Evolutionary conservation across 2,329 filamentous ascomycete genomes (phyloP).

Genomic region (Sordariomycetes sp.): DNA sequence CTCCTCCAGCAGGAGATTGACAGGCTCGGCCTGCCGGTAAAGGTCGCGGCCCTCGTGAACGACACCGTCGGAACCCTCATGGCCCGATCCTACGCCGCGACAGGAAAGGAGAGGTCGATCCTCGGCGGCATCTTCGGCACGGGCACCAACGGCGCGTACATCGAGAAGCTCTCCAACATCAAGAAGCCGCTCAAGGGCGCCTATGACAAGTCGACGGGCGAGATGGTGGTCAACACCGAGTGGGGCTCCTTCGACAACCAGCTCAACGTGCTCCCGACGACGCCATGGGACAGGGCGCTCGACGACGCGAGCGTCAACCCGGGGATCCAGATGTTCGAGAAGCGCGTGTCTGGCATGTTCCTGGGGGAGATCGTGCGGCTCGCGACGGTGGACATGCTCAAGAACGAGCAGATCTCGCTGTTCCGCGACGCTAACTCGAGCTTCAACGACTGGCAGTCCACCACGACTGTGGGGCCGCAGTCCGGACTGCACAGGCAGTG

Average conservation of each 20-base stretch:
- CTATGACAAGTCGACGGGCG: slow-evolving; percentile 70
- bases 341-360: slow-evolving; percentile 97
- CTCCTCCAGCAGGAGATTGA: slow-evolving; percentile 87
- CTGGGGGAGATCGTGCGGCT: slow-evolving; percentile 85
- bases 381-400: slow-evolving; percentile 61
- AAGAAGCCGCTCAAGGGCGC: slow-evolving; percentile 63
- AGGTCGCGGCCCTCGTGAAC: slow-evolving; percentile 92
- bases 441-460: slow-evolving; percentile 58
- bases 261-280: slow-evolving; percentile 77
- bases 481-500: slow-evolving; percentile 68
- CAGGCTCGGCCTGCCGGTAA: slow-evolving; percentile 73
- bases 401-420: slow-evolving; percentile 54
- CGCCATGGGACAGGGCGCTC: slow-evolving; percentile 68
- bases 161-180: slow-evolving; percentile 81
- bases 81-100: slow-evolving; percentile 91
- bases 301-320: slow-evolving; percentile 80
- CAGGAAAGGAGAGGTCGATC: slow-evolving; percentile 74
- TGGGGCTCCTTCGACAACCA: slow-evolving; percentile 98
- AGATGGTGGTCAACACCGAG: slow-evolving; percentile 97
- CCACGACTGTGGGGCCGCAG: slow-evolving; percentile 54
- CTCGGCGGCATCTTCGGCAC: slow-evolving; percentile 97
- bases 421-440: slow-evolving; percentile 69
- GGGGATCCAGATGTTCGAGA: slow-evolving; percentile 97
- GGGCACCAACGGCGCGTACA: slow-evolving; percentile 93
- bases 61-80: slow-evolving; percentile 97